Evolutionary conservation across 2,329 filamentous ascomycete species (phyloP).

Genomic region (Periconia digitata): DNA sequence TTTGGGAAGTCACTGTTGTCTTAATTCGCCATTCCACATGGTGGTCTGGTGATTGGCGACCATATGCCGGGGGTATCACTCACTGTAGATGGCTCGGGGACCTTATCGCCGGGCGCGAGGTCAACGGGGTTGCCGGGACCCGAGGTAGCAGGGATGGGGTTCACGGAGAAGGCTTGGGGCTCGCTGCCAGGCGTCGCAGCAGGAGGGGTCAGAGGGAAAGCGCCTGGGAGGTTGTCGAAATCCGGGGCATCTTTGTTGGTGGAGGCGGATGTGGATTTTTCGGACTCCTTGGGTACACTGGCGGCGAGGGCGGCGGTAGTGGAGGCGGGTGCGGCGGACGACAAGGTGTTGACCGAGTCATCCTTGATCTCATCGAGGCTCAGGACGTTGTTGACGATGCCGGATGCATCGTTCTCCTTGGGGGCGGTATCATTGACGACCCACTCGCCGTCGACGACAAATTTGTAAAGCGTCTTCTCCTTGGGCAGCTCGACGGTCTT

Average conservation of each 20-base stretch:
- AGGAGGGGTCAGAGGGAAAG: constrained; percentile 77
- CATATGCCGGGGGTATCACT: too few species aligned
- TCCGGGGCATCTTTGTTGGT: not conserved
- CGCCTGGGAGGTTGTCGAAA: constrained; percentile 56
- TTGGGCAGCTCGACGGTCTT: constrained; percentile 77
- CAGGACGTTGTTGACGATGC: constrained; percentile 93
- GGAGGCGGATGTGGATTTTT: constrained; percentile 20
- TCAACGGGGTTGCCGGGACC: constrained; percentile 75
- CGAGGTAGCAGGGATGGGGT: constrained; percentile 60
- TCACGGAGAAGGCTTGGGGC: constrained; percentile 54
- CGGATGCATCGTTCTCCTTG: constrained; percentile 77
- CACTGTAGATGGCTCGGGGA: constrained; percentile 68
- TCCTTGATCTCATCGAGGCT: constrained; percentile 69
- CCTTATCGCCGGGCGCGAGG: constrained; percentile 75
- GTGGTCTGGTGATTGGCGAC: too few species aligned
- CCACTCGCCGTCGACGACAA: constrained; percentile 93
- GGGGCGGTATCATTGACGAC: constrained; percentile 77
- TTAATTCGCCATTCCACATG: too few species aligned
- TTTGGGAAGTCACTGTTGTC: too few species aligned
- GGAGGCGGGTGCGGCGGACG: constrained; percentile 68
- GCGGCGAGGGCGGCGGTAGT: constrained; percentile 72
- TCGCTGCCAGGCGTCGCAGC: constrained; percentile 48
- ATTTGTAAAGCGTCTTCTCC: constrained; percentile 92
- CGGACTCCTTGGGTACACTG: constrained; percentile 62
- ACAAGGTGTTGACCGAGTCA: constrained; percentile 60